Evolutionary conservation across 2,329 filamentous ascomycete genomes (phyloP), one percentile per base, ranked within the genome.

Genomic region (Venturia oleaginea): DNA sequence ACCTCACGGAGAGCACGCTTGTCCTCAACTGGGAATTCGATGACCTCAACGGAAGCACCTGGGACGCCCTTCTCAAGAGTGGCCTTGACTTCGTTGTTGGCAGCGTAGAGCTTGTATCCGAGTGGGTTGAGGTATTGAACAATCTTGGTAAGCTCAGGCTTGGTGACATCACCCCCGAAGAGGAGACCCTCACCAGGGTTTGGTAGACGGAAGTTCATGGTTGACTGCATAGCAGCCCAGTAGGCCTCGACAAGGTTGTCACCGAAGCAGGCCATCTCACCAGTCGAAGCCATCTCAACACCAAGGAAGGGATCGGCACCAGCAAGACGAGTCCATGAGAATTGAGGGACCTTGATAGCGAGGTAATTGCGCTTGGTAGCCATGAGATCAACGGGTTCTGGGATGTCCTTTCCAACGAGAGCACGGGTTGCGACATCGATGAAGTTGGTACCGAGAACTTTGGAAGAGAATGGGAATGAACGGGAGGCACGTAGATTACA

Each of bases 201-300:
- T 54, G 94, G 94, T 72, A 97, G 85, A 70, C 92, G 91, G 90
- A 97, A 97, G 86, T 97, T 99, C 93, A 97, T 99, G 71, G 91
- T 93, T 24, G 91, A 94, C 79, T 99, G 94, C 67, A 96, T 82
- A 22, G 92, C 95, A 32, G 92, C 84, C 94, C 94, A 99, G 85
- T 99, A 99, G 63, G 94, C 94, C 76, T 99, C 94, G 61, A 97
- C 84, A 13, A 99, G 85, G 73, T 97, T 84, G 81, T 94, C 96
- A 68, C 94, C 94, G 79, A 99, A 99, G 81, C 94, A 97, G 69
- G 94, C 94, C 83, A 99, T 96, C 80, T 99, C 94, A 77, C 94
- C 94, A 22, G 94, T 99, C 68, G 88, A 92, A 55, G 91, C 83
- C 94, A 99, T 99, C 79, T 99, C 94, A 65, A 99, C 94, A 66